A percentile compares a stretch with the other conserved stretches of the same genome.
Evolutionary conservation across 257 asterid species (phyloP).

Genomic region (Perilla frutescens): DNA sequence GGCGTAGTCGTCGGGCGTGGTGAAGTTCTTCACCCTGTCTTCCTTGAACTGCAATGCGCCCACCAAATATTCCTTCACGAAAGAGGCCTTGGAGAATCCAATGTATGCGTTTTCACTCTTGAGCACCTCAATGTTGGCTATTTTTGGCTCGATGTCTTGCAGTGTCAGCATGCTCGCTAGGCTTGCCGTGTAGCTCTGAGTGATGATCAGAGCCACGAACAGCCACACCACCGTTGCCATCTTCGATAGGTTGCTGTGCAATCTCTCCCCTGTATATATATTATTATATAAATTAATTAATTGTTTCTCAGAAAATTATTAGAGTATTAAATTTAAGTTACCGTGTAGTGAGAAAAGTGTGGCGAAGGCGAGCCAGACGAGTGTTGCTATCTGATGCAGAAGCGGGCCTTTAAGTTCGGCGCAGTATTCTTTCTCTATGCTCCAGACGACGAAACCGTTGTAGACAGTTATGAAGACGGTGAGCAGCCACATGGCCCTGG

Average conservation of each 20-base stretch:
- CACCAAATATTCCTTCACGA: constrained; percentile 34
- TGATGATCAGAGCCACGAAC: constrained; percentile 45
- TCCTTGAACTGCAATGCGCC: constrained; percentile 26
- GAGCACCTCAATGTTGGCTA: constrained; percentile 38
- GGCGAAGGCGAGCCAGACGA: constrained; percentile 44
- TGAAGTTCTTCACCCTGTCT: constrained; percentile 20
- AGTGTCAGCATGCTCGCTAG: constrained; percentile 52
- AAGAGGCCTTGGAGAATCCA: constrained; percentile 40
- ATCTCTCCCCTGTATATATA: constrained; percentile 34
- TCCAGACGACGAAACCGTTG: constrained; percentile 53
- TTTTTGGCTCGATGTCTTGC: constrained; percentile 36
- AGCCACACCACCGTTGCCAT: constrained; percentile 50
- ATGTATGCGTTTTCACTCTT: constrained; percentile 36
- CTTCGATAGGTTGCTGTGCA: constrained; percentile 46
- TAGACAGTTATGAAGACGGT: constrained; percentile 32
- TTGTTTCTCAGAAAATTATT: neutral
- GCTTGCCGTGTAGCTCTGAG: constrained; percentile 57
- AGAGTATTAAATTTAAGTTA: neutral
- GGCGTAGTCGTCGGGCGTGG: constrained; percentile 23
- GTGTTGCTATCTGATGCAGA: constrained; percentile 37
- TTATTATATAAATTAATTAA: no score
- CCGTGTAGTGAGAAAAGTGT: constrained; percentile 42
- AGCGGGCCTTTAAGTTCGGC: constrained; percentile 37
- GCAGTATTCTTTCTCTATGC: constrained; percentile 42
- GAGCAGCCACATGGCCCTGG: constrained; percentile 48